Percentiles rank a stretch among this genome's conserved stretches.
These are phyloP conservation scores for Imleria badia DNA, from an alignment of 768 basidiomycete genomes.

Conservation along the genomic window DNA sequence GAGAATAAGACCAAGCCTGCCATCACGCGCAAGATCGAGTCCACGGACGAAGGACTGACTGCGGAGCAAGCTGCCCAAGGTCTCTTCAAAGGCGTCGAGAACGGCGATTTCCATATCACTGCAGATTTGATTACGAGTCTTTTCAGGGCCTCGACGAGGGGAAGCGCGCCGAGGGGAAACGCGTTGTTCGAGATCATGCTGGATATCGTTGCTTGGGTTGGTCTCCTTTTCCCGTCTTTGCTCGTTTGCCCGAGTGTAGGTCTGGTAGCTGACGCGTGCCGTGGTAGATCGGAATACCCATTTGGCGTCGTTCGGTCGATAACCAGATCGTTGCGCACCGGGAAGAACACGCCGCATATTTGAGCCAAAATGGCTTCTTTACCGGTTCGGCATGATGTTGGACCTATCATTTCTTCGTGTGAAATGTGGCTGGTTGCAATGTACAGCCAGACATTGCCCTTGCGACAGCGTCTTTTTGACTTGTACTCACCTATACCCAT, in stretches of 20 bases:
- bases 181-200: constrained; percentile 49
- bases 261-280: neutral
- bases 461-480: neutral
- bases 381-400: constrained; percentile 2
- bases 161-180: constrained; percentile 60
- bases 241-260: neutral
- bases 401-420: neutral
- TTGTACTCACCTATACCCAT: neutral
- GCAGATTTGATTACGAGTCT: constrained; percentile 65
- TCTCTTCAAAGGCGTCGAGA: constrained; percentile 68
- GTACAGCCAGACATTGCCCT: neutral
- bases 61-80: constrained; percentile 61
- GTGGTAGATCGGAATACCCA: constrained; percentile 47
- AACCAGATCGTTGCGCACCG: constrained; percentile 44
- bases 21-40: constrained; percentile 75
- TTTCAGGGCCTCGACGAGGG: constrained; percentile 64
- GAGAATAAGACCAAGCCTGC: constrained; percentile 79
- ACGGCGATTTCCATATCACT: constrained; percentile 72
- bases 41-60: constrained; percentile 59
- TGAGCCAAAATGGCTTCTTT: constrained; percentile 46
- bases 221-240: constrained; percentile 18
- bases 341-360: constrained; percentile 47
- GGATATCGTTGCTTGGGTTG: constrained; percentile 47
- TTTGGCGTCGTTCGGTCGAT: constrained; percentile 54
- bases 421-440: neutral